Percentiles rank a stretch among this genome's conserved stretches.
These are phyloP conservation scores for Clonostachys sp. DNA, from an alignment of 2,329 filamentous ascomycete species.

Conservation along the genomic window DNA sequence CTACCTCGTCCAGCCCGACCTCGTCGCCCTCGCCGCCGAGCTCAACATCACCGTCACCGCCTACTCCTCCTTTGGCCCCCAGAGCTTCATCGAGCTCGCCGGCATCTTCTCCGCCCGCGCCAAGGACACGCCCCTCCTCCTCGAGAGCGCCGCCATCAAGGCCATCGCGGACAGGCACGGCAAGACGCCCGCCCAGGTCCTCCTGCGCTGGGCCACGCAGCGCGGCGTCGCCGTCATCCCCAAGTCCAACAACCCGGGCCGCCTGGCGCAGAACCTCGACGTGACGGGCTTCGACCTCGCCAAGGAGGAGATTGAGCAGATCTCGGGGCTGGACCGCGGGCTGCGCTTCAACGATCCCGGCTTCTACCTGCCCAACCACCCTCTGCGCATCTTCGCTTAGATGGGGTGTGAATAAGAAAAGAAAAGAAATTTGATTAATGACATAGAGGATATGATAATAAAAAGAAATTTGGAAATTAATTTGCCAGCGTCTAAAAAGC, in stretches of 20 bases:
- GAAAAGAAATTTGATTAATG: neutral
- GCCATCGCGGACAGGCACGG: constrained; percentile 45
- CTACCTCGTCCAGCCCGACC: constrained; percentile 55
- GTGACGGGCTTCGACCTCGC: constrained; percentile 49
- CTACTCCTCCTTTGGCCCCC: constrained; percentile 63
- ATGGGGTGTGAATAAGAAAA: neutral
- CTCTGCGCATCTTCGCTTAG: constrained; percentile 43
- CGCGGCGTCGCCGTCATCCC: constrained; percentile 59
- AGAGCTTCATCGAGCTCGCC: constrained; percentile 29
- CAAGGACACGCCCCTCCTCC: constrained; percentile 12
- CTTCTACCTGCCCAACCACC: constrained; percentile 28
- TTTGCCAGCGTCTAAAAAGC: too few species aligned
- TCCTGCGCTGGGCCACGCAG: constrained; percentile 65
- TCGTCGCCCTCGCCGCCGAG: constrained; percentile 52
- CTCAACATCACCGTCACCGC: constrained; percentile 56
- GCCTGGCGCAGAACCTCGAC: constrained; percentile 52
- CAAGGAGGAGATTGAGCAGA: constrained; percentile 49
- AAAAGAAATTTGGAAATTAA: too few species aligned
- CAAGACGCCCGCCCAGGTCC: constrained; percentile 60
- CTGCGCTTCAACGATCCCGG: constrained; percentile 59
- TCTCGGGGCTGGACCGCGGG: constrained; percentile 45
- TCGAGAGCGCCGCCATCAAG: constrained; percentile 34
- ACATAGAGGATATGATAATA: too few species aligned
- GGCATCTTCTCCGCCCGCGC: neutral
- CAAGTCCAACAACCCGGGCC: constrained; percentile 50